These are phyloP conservation scores for Cymbopogon flexuosus DNA, from an alignment of 202 grass and related monocot species.

Conservation along the genomic window DNA sequence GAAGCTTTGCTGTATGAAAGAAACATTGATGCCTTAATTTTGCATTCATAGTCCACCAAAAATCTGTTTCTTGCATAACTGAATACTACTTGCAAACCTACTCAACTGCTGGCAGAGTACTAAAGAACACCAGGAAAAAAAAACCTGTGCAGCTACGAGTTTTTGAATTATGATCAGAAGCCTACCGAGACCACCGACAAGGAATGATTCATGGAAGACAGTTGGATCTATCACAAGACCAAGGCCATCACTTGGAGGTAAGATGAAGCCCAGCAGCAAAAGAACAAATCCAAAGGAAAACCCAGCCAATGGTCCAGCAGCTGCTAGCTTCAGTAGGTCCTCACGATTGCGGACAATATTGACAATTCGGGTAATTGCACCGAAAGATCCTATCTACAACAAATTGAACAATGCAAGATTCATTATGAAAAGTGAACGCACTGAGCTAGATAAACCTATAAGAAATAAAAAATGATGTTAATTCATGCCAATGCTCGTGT, in stretches of 20 bases:
- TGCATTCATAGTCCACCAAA: neutral
- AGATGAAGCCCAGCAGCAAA: constrained; percentile 76
- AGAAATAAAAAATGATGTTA: neutral
- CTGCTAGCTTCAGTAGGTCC: constrained; percentile 75
- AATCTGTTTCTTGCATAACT: neutral
- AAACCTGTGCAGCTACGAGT: neutral
- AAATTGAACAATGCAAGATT: constrained; percentile 17
- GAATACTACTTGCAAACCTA: neutral
- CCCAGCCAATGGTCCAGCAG: constrained; percentile 84
- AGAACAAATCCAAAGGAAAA: constrained; percentile 71
- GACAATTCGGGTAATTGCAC: constrained; percentile 85
- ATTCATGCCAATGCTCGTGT: neutral
- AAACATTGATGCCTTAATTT: constrained; percentile 7
- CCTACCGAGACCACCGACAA: constrained; percentile 85
- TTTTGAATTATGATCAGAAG: constrained; percentile 7
- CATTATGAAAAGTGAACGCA: neutral
- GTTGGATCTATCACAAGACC: constrained; percentile 70
- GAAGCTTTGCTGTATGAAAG: constrained; percentile 64
- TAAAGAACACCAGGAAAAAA: neutral
- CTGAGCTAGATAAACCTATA: neutral
- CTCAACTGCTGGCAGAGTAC: neutral
- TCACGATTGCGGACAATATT: constrained; percentile 78
- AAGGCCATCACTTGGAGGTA: constrained; percentile 73
- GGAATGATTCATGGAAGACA: constrained; percentile 93
- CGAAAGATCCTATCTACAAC: constrained; percentile 94